Evolutionary conservation across 176 grass and related monocot genomes (phyloP), one percentile per base, ranked within the genome.

Genomic region (Oryza meyeriana): DNA sequence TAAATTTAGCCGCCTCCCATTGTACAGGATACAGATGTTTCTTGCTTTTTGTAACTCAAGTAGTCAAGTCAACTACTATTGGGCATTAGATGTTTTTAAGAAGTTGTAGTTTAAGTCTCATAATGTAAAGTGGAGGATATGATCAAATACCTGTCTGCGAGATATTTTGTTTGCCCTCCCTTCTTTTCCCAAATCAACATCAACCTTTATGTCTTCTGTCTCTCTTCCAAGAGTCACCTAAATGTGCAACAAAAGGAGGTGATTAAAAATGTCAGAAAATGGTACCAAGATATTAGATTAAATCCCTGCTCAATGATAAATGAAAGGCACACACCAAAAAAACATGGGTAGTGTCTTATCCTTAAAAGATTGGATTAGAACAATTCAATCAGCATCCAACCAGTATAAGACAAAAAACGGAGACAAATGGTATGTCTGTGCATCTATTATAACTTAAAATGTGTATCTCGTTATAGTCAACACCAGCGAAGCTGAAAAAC

Each of bases 181-280:
- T 90, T 99, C 96, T 88, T 92, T 93, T 87, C 87, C 91, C 87
- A 99, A 95, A 79, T 99, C 89, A 83, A 99, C 91, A 83, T 99
- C 96, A 87, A 99, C 96, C 81, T 99, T 93, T 40, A 91, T 26
- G 36, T 99, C 93, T 87, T 92, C 91, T 41, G 96, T 94, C 61
- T 90, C 93, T 85, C 96, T 93, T 92, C 96, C 96, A 81, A 99
- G 91, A 88, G 77, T 85, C 62, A 99, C 96, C 96, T 99, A 81
- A 55, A 73, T 66, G 65, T 78, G 62, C 44, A 82, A 32, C 71
- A 64, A 27, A 75, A 65, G 71, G 47, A 27, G 50, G 35, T 14
- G 28, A 76, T 47, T 57, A 27, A 64, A 64, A 68, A 75, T 42
- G 36, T 69, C 36, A 80, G 63, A 85, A 75, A 42, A 69, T 31